These are phyloP conservation scores for Flaveria sonorensis DNA, from an alignment of 129 eudicot genomes.

Conservation along the genomic window DNA sequence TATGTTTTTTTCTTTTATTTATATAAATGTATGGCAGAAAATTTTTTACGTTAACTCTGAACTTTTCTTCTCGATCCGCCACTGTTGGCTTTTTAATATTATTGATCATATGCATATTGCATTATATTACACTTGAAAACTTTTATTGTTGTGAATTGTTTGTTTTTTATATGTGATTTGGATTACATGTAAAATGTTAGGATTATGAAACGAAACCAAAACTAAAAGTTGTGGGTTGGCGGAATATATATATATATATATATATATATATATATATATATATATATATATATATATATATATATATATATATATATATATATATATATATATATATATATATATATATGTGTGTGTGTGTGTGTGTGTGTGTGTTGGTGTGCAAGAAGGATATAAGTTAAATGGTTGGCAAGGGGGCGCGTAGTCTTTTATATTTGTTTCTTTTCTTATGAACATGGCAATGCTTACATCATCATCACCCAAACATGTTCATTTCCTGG, in stretches of 20 bases:
- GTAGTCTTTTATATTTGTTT: not conserved
- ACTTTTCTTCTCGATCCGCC: no score
- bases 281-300: no score
- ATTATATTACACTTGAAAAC: not conserved
- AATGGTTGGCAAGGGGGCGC: constrained; percentile 23
- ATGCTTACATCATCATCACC: not conserved
- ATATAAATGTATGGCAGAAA: no score
- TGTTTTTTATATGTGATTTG: not conserved
- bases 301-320: no score
- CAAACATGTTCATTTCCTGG: not conserved
- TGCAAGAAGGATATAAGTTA: constrained; percentile 28
- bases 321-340: no score
- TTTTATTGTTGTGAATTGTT: not conserved
- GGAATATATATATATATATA: not conserved
- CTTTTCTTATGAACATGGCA: constrained; percentile 1
- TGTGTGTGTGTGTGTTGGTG: not conserved
- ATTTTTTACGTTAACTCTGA: no score
- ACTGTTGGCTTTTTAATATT: no score
- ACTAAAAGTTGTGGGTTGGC: constrained; percentile 6
- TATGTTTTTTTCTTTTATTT: no score
- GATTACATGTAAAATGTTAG: not conserved
- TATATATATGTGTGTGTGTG: no score
- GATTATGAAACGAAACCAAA: constrained; percentile 1
- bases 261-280: no score
- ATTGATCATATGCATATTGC: no score